A percentile compares a stretch with the other conserved stretches of the same genome.
Evolutionary conservation across 2,329 filamentous ascomycete species (phyloP).

Genomic region (Aspergillus carbonarius): DNA sequence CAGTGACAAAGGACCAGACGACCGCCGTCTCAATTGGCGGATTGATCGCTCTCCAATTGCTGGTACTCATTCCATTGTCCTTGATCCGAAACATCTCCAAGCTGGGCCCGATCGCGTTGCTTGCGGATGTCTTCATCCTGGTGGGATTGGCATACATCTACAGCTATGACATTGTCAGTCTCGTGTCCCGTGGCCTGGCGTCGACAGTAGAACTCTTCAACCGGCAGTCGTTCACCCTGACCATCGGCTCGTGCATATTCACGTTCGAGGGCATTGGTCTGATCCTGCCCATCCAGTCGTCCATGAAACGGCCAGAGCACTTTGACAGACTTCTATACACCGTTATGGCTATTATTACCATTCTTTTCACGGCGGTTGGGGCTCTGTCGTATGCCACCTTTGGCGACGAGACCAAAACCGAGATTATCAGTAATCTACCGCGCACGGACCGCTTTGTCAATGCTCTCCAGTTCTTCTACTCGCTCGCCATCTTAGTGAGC

Average conservation of each 20-base stretch:
- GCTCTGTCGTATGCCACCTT: slow-evolving; percentile 92
- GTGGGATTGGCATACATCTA: slow-evolving; percentile 88
- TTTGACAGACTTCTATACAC: slow-evolving; percentile 81
- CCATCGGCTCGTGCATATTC: slow-evolving; percentile 96
- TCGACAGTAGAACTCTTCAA: slow-evolving; percentile 90
- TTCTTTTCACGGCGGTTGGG: slow-evolving; percentile 84
- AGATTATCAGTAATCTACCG: slow-evolving; percentile 89
- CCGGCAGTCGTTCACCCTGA: slow-evolving; percentile 82
- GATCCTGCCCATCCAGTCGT: slow-evolving; percentile 94
- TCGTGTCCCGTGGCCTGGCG: slow-evolving; percentile 65
- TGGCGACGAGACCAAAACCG: slow-evolving; percentile 88
- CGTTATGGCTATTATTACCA: slow-evolving; percentile 91
- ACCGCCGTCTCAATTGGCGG: slow-evolving; percentile 55
- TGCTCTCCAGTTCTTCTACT: slow-evolving; percentile 90
- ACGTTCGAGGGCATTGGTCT: slow-evolving; percentile 96
- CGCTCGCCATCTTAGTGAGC: slow-evolving; percentile 83
- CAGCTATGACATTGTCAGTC: slow-evolving; percentile 85
- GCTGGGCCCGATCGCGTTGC: slow-evolving; percentile 83
- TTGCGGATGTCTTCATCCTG: slow-evolving; percentile 90
- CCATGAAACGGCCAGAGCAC: slow-evolving; percentile 84
- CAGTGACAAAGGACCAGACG: slow-evolving; percentile 53
- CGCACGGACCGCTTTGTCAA: slow-evolving; percentile 93
- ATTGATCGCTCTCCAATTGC: slow-evolving; percentile 77
- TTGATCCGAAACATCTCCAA: slow-evolving; percentile 94
- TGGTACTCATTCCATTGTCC: slow-evolving; percentile 88